phyloP scores from a whole-genome alignment of 345 rosid genomes.

The Eucalyptus polyanthemos region DNA sequence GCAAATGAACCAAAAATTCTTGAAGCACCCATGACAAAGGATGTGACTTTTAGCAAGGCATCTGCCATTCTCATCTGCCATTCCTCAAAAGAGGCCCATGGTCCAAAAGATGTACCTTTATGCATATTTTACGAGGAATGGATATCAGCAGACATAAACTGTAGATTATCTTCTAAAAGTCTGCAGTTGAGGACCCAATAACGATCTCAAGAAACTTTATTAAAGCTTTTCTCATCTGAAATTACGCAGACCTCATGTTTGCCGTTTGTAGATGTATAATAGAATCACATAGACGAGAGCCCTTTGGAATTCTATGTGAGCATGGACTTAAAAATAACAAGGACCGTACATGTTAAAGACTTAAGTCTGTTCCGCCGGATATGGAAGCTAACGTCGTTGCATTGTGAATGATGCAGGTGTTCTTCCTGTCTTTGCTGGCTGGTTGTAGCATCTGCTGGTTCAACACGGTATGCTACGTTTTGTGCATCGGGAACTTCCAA shows the following conservation, averaged over 20 bases:
- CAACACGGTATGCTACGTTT: conserved; percentile 71
- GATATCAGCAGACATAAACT: background rate
- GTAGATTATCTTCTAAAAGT: background rate
- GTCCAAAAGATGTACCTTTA: background rate
- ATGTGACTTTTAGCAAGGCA: background rate
- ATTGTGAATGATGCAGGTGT: conserved; percentile 31
- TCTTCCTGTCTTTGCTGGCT: conserved; percentile 55
- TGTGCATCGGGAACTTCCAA: conserved; percentile 71
- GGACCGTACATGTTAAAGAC: background rate
- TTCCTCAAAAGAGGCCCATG: background rate
- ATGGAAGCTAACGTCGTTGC: background rate
- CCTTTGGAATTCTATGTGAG: background rate
- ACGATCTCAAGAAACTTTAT: background rate
- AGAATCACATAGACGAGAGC: background rate
- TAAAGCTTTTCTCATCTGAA: background rate
- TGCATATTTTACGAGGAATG: background rate
- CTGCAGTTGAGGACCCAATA: background rate
- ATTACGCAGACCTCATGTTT: background rate
- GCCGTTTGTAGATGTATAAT: background rate
- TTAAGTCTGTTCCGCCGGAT: background rate
- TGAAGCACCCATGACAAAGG: background rate
- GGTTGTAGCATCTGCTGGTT: conserved; percentile 93
- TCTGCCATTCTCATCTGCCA: background rate
- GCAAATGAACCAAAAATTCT: background rate
- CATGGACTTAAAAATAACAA: background rate